These are phyloP conservation scores for Harringtonia lauricola DNA, from an alignment of 2,329 filamentous ascomycete genomes.

Conservation along the genomic window DNA sequence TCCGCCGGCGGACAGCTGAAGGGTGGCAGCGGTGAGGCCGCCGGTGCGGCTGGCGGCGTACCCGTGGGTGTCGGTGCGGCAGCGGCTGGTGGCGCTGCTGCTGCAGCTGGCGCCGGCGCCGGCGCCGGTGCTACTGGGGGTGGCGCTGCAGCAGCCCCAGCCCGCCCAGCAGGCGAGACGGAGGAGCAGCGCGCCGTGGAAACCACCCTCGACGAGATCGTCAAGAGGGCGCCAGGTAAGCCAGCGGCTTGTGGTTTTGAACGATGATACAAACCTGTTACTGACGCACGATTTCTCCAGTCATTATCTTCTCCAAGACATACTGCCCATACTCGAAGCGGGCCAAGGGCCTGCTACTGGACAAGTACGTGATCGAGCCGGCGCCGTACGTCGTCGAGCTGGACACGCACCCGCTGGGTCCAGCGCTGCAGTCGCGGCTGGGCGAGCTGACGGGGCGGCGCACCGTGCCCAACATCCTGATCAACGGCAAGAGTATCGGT, in stretches of 20 bases:
- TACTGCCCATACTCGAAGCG: constrained; percentile 81
- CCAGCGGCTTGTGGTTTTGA: neutral
- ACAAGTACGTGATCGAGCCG: constrained; percentile 75
- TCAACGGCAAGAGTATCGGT: constrained; percentile 81
- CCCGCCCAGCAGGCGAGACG: constrained; percentile 36
- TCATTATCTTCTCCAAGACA: constrained; percentile 92
- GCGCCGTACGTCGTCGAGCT: constrained; percentile 83
- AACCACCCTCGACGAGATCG: constrained; percentile 61
- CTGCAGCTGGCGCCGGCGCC: no score
- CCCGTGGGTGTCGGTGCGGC: no score
- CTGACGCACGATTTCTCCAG: no score
- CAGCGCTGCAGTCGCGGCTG: constrained; percentile 60
- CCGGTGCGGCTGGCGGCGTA: no score
- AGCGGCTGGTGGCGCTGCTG: no score
- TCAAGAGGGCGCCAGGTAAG: constrained; percentile 75
- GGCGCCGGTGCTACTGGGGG: no score
- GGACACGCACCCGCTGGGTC: constrained; percentile 67
- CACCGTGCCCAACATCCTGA: constrained; percentile 86
- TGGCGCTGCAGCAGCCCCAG: no score
- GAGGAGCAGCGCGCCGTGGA: constrained; percentile 55
- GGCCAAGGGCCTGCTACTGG: constrained; percentile 75
- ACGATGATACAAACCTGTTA: no score
- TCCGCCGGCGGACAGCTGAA: constrained; percentile 41
- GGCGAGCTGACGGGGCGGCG: constrained; percentile 62
- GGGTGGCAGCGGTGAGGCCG: constrained; percentile 29